These are phyloP conservation scores for Fusarium algeriense DNA, from an alignment of 2,329 filamentous ascomycete genomes.

Conservation along the genomic window DNA sequence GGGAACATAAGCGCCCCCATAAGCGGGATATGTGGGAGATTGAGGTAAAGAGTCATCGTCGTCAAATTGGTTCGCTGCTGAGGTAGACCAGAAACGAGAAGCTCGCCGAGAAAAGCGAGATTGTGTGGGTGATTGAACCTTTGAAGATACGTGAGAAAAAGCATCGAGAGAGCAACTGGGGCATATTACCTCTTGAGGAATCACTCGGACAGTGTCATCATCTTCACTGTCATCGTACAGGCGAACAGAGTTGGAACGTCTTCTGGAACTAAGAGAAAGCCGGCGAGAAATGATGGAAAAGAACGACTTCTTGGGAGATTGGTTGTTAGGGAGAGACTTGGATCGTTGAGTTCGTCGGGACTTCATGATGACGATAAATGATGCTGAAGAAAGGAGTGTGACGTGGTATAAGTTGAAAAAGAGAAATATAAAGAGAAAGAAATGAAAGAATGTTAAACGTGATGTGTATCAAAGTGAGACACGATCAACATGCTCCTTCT, in stretches of 20 bases:
- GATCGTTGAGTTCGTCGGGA: constrained; percentile 28
- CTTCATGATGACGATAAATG: constrained; percentile 20
- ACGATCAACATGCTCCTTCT: constrained; percentile 7
- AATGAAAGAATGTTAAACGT: constrained; percentile 15
- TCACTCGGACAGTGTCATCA: constrained; percentile 4
- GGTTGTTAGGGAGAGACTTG: constrained; percentile 25
- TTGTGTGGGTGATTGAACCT: constrained; percentile 11
- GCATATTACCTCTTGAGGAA: constrained; percentile 19
- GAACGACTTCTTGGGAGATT: constrained; percentile 26
- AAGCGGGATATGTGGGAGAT: constrained; percentile 17
- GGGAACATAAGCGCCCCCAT: constrained; percentile 44
- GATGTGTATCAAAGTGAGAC: constrained; percentile 29
- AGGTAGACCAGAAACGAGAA: constrained; percentile 43
- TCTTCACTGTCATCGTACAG: constrained; percentile 32
- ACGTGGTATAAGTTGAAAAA: neutral
- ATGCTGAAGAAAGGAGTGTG: constrained; percentile 1
- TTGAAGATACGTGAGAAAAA: neutral
- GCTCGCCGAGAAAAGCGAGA: constrained; percentile 36
- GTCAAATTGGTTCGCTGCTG: constrained; percentile 38
- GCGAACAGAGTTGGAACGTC: constrained; percentile 21
- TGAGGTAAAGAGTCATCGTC: constrained; percentile 8
- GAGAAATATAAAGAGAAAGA: neutral
- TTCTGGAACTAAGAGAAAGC: constrained; percentile 25
- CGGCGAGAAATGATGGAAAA: constrained; percentile 29
- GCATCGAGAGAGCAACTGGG: neutral